Evolutionary conservation across 495 filamentous ascomycete species (phyloP), one percentile per base, ranked within the genome.

Genomic region (Jackrogersella multiformis): DNA sequence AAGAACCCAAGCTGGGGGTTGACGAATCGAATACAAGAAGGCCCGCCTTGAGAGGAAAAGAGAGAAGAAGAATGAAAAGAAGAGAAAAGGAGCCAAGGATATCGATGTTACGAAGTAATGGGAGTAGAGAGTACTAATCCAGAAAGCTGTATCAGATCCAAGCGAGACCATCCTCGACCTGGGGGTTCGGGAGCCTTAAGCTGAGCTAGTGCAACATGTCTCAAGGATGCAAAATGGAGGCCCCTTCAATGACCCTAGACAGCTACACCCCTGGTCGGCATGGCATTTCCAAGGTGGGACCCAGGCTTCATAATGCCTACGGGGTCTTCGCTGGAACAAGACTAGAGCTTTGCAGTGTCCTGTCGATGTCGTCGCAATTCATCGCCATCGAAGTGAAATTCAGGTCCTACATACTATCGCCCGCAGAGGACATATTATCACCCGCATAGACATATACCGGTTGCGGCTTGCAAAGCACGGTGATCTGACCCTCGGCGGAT

Each of bases 141-240:
- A 21, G 24, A 74, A 74, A 68, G 62, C 63, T 71, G 77, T 72
- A 74, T 73, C 67, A 74, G 72, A 73, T 66, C 69, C 64, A 64
- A 68, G 42, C n/a, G 62, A 54, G 64, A 49, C 68, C 51, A 59
- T 66, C 65, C 72, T 62, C 70, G 48, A 38, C 53, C 63, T 55
- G 67, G 52, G 52, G 54, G 55, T 70, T 70, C 57, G 53, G 49
- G 52, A 61, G 68, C 70, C 53, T 57, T 64, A 62, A 62, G 65
- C 68, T 36, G 53, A 55, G 57, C 39, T 66, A 57, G 53, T 66
- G 61, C 68, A 75, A 72, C 69, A 70, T 69, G 71, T 71, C 71
- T 74, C 73, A 74, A 64, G 75, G 72, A 70, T 71, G 77, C 69
- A 73, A n/a, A 46, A 75, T 73, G 74, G 68, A 63, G 61, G 68